Evolutionary conservation across 257 asterid species (phyloP), one percentile per base, ranked within the genome.

Genomic region (Salvia rosmarinus): DNA sequence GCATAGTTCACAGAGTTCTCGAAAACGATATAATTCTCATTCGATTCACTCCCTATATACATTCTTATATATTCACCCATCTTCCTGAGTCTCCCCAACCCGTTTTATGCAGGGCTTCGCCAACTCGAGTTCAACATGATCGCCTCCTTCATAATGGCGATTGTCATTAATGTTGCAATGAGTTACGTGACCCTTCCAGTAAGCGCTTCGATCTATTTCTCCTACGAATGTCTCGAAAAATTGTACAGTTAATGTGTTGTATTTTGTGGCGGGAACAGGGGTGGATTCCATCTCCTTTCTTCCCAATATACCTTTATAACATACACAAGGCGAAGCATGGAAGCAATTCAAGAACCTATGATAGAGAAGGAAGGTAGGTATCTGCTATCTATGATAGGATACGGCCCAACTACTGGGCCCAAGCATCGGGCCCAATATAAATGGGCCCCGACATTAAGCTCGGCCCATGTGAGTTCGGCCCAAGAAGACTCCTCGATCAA

Each of bases 291-390:
- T 78, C 85, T 49, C 96, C 89, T 3, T 62, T 89, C 23, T 80
- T 93, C 76, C 98, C 97, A 0, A 80, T 93, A 71, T 86, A 90
- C 80, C 54, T 93, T 3, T 40, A 71, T 49, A 93, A 90, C 83
- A 81, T 90, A 68, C 97, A 93, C 79, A 87, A 76, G 79, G 73
- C 89, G 46, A 93, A 87, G 82, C 96, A 93, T 19, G 98, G 98
- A 40, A 93, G 98, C 9, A 88, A 83, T 71, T 73, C 97, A 0
- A 86, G 83, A 50, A 84, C 95, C 17, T 93, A 87, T 6, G 97
- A 93, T 70, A 81, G 74, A 0, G 98, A 93, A 82, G 97, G 96
- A 74, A 89, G 98, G 98, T 83, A 80, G 44, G 44, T 0, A 25
- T 25, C 30, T 3, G 30, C n/a, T n/a, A n/a, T n/a, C n/a, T n/a